A percentile compares a stretch with the other conserved stretches of the same genome.
These are phyloP conservation scores for Danielozyma ontarioensis DNA, from an alignment of 805 yeast species.

Conservation along the genomic window DNA sequence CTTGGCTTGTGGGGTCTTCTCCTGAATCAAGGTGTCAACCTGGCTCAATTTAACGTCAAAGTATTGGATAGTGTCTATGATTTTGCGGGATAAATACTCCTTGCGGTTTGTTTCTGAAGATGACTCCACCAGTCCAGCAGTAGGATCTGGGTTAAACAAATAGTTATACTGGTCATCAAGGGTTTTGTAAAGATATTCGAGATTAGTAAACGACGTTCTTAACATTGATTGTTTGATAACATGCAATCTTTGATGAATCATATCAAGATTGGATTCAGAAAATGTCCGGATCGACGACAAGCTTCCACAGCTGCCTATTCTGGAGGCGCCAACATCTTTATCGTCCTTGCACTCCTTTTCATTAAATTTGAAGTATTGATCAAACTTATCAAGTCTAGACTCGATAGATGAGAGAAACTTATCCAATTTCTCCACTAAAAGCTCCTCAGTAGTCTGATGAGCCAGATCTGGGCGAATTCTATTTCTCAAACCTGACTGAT, in stretches of 20 bases:
- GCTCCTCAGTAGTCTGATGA: slow-evolving; percentile 27
- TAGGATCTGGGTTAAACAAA: slow-evolving; percentile 21
- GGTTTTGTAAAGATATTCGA: slow-evolving; percentile 33
- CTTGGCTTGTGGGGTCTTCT: slow-evolving; percentile 24
- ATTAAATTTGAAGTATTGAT: slow-evolving; percentile 30
- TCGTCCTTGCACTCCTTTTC: slow-evolving; percentile 5
- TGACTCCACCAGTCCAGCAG: too few species aligned
- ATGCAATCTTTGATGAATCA: slow-evolving; percentile 30
- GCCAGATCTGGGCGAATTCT: slow-evolving; percentile 4
- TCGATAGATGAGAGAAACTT: slow-evolving; percentile 39
- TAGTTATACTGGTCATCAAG: slow-evolving; percentile 38
- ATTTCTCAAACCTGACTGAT: background rate
- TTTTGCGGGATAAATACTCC: slow-evolving; percentile 30
- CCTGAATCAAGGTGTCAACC: slow-evolving; percentile 33
- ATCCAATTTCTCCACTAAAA: slow-evolving; percentile 36
- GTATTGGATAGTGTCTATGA: slow-evolving; percentile 37
- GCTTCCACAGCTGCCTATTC: slow-evolving; percentile 26
- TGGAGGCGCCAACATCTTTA: slow-evolving; percentile 6
- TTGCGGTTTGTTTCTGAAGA: slow-evolving; percentile 6
- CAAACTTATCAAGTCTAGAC: slow-evolving; percentile 34
- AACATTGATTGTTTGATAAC: slow-evolving; percentile 33
- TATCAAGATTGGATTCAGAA: slow-evolving; percentile 27
- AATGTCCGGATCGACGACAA: slow-evolving; percentile 23
- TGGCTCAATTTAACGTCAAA: slow-evolving; percentile 37
- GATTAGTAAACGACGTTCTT: slow-evolving; percentile 30